Evolutionary conservation across 805 yeast genomes (phyloP).

Genomic region (Ogataea wickerhamii): DNA sequence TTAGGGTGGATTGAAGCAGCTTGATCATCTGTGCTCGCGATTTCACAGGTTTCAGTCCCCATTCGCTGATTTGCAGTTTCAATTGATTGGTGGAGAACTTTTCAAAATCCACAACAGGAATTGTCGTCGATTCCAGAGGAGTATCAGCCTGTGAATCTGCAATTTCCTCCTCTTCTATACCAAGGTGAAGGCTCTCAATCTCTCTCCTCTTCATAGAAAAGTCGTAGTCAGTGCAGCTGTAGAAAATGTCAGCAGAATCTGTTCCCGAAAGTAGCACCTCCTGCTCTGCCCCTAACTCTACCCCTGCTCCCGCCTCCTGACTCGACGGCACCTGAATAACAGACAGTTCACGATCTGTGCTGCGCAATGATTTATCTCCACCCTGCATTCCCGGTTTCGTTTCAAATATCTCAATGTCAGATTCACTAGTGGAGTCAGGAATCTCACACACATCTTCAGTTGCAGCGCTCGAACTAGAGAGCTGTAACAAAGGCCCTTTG

Average conservation of each 20-base stretch:
- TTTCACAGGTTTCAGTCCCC: constrained; percentile 39
- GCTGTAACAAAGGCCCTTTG: background rate
- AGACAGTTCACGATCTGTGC: background rate
- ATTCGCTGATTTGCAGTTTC: constrained; percentile 26
- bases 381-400: background rate
- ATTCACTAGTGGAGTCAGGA: constrained; percentile 3
- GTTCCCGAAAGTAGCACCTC: background rate
- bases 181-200: constrained; percentile 7
- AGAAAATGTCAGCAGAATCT: constrained; percentile 7
- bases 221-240: constrained; percentile 13
- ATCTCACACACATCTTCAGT: constrained; percentile 1
- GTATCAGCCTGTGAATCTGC: constrained; percentile 19
- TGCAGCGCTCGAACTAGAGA: background rate
- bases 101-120: constrained; percentile 11
- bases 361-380: too few species aligned
- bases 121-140: constrained; percentile 3
- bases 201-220: constrained; percentile 14
- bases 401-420: background rate
- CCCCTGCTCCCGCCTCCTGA: background rate
- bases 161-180: constrained; percentile 8
- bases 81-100: constrained; percentile 18
- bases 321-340: constrained; percentile 1
- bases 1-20: constrained; percentile 23
- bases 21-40: constrained; percentile 34
- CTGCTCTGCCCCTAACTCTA: background rate